Percentiles rank a stretch among this genome's conserved stretches.
These are phyloP conservation scores for Phytophthora multivora DNA, from an alignment of 352 stramenopile species.

Conservation along the genomic window DNA sequence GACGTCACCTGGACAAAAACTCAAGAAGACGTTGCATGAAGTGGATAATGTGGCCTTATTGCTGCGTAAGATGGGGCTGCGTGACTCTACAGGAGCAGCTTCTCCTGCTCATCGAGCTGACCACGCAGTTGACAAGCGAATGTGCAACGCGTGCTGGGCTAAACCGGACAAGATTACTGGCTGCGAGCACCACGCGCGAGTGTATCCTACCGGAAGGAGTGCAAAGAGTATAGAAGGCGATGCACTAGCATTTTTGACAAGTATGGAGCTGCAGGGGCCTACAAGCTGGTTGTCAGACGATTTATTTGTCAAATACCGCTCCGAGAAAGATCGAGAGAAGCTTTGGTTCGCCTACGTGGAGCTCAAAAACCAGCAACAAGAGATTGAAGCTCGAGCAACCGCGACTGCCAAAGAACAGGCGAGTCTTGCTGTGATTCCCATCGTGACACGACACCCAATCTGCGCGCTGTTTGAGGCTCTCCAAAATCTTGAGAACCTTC, in stretches of 20 bases:
- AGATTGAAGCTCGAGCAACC: conserved; percentile 18
- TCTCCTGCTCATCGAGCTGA: conserved; percentile 51
- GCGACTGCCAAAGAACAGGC: conserved; percentile 20
- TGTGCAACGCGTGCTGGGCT: conserved; percentile 85
- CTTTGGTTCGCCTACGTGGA: conserved; percentile 57
- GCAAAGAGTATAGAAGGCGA: conserved; percentile 27
- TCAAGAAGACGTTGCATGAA: conserved; percentile 69
- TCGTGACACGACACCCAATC: conserved; percentile 74
- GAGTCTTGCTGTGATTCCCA: conserved; percentile 44
- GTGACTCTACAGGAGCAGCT: conserved; percentile 29
- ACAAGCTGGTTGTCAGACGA: conserved; percentile 84
- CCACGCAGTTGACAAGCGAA: conserved; percentile 75
- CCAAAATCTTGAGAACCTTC: conserved; percentile 76
- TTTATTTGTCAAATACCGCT: conserved; percentile 83
- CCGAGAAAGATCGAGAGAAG: conserved; percentile 67
- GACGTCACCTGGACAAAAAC: conserved; percentile 29
- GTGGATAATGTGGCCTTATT: conserved; percentile 75
- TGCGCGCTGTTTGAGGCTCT: conserved; percentile 60
- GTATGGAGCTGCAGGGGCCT: conserved; percentile 72
- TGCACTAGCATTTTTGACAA: conserved; percentile 19
- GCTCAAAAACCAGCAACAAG: conserved; percentile 46
- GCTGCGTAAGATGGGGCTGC: conserved; percentile 72
- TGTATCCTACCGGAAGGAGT: conserved; percentile 38
- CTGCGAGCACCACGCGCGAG: conserved; percentile 63
- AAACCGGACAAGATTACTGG: conserved; percentile 59